Conservation (phyloP, 352 stramenopile genomes). For the Thalassiosira livingstoniorum region DNA sequence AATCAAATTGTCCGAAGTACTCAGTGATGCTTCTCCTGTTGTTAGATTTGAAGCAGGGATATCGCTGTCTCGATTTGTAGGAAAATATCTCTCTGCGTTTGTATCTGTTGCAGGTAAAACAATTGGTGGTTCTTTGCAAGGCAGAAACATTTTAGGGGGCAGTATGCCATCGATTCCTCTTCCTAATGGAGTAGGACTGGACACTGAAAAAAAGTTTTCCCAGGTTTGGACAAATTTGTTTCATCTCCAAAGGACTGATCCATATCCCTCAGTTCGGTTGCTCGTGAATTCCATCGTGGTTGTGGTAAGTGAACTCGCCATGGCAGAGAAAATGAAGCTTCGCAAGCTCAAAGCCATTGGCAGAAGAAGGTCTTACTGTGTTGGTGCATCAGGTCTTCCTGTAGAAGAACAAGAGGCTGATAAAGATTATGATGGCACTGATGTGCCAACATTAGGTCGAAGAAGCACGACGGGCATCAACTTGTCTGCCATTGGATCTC, state of each 20-base stretch:
- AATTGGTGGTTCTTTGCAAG: slow-evolving; percentile 14
- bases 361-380: slow-evolving; percentile 33
- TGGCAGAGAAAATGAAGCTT: slow-evolving; percentile 48
- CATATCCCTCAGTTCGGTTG: slow-evolving; percentile 86
- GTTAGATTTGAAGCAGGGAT: slow-evolving; percentile 83
- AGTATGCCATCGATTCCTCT: slow-evolving; percentile 43
- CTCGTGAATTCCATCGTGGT: slow-evolving; percentile 79
- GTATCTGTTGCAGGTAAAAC: slow-evolving; percentile 70
- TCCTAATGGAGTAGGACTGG: slow-evolving; percentile 58
- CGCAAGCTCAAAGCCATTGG: slow-evolving; percentile 9
- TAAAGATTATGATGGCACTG: slow-evolving; percentile 21
- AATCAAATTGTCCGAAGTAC: slow-evolving; percentile 36
- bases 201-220: slow-evolving; percentile 88
- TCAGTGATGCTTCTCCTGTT: slow-evolving; percentile 70
- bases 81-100: slow-evolving; percentile 82
- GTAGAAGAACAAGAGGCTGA: neutral
- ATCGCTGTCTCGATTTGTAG: slow-evolving; percentile 69
- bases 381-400: slow-evolving; percentile 2
- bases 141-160: slow-evolving; percentile 39
- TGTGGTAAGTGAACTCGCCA: slow-evolving; percentile 75
- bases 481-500: slow-evolving; percentile 26
- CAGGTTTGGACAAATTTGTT: slow-evolving; percentile 89
- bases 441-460: slow-evolving; percentile 4
- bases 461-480: slow-evolving; percentile 48
- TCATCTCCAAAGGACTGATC: slow-evolving; percentile 89